A percentile compares a stretch with the other conserved stretches of the same genome.
These are phyloP conservation scores for Puya raimondii DNA, from an alignment of 176 grass and related monocot species.

Conservation along the genomic window DNA sequence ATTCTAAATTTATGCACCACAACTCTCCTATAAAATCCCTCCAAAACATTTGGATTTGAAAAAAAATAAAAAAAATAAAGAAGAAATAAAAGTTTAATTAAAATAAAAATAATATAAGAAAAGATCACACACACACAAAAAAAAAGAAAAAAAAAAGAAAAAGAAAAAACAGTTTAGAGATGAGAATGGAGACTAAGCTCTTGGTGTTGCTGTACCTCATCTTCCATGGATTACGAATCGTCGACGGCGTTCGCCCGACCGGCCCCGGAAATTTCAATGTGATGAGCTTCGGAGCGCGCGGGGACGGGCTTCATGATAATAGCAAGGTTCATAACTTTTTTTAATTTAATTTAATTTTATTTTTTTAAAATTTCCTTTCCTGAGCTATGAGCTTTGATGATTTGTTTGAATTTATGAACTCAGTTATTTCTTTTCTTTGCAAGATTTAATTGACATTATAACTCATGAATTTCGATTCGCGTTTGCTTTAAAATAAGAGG, in stretches of 20 bases:
- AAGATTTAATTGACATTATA: background rate
- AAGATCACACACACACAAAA: background rate
- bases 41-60: too few relatives aligned
- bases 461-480: too few relatives aligned
- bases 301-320: slow-evolving; percentile 33
- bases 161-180: background rate
- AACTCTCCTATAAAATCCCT: too few relatives aligned
- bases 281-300: slow-evolving; percentile 36
- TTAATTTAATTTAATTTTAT: too few relatives aligned
- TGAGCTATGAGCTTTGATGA: background rate
- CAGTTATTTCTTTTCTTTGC: background rate
- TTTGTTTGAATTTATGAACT: too few relatives aligned
- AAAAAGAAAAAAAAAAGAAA: background rate
- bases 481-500: too few relatives aligned
- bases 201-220: slow-evolving; percentile 27
- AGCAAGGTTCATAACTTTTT: slow-evolving; percentile 26
- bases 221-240: slow-evolving; percentile 23
- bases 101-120: too few relatives aligned
- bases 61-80: too few relatives aligned
- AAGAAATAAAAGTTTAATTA: too few relatives aligned
- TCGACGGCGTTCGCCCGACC: background rate
- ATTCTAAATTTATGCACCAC: too few relatives aligned
- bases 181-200: slow-evolving; percentile 16
- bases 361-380: too few relatives aligned
- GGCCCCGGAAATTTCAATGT: slow-evolving; percentile 12